These are phyloP conservation scores for Triglochin maritima DNA, from an alignment of 106 monocot genomes.

Conservation along the genomic window DNA sequence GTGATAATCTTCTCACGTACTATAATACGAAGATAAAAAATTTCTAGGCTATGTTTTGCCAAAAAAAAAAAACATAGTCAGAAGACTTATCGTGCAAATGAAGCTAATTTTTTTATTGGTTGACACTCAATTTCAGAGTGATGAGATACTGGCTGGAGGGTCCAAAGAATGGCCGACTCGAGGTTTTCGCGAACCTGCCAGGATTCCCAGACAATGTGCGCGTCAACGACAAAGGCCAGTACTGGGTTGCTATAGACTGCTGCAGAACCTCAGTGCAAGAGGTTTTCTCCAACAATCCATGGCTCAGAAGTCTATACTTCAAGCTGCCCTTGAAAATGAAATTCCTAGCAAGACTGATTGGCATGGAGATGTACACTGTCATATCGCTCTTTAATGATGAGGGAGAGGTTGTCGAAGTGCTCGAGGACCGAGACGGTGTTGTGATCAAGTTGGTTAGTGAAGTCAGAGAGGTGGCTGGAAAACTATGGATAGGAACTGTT, in stretches of 20 bases:
- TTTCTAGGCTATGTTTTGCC: too few species aligned
- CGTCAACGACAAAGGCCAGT: constrained; percentile 49
- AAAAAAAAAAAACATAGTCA: too few species aligned
- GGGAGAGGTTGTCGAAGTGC: constrained; percentile 48
- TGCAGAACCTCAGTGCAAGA: constrained; percentile 59
- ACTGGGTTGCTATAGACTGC: constrained; percentile 92
- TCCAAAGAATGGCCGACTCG: constrained; percentile 27
- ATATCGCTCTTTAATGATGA: constrained; percentile 43
- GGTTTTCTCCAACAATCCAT: constrained; percentile 51
- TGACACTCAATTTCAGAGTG: constrained; percentile 27
- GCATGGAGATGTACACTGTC: constrained; percentile 69
- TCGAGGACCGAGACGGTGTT: constrained; percentile 54
- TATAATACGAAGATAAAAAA: too few species aligned
- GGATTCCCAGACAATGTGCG: constrained; percentile 91
- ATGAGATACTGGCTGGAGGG: constrained; percentile 85
- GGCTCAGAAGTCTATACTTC: constrained; percentile 79
- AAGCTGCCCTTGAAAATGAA: constrained; percentile 50
- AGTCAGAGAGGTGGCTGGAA: constrained; percentile 65
- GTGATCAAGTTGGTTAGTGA: constrained; percentile 80
- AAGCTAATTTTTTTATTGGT: too few species aligned
- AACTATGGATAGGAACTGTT: constrained; percentile 90
- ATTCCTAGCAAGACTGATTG: constrained; percentile 26
- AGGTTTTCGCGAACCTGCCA: constrained; percentile 69
- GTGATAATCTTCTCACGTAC: too few species aligned
- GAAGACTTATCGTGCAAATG: too few species aligned